phyloP scores from a whole-genome alignment of 2,329 filamentous ascomycete genomes.

The Cytospora schulzeri region DNA sequence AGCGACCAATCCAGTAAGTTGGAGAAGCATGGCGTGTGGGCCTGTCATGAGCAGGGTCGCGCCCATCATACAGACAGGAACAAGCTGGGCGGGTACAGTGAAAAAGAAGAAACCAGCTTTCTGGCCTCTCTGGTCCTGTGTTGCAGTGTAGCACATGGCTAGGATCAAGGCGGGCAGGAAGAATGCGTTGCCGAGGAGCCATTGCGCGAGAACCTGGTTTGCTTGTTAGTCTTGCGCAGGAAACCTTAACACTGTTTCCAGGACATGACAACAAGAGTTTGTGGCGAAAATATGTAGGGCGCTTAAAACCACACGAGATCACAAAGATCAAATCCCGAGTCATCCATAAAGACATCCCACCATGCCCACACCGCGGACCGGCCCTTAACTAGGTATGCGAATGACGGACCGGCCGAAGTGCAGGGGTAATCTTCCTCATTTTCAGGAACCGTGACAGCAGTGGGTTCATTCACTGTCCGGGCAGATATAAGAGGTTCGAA shows the following conservation, averaged over 20 bases:
- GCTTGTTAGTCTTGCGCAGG: constrained; percentile 14
- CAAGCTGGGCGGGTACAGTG: constrained; percentile 77
- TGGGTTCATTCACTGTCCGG: constrained; percentile 67
- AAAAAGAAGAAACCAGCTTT: constrained; percentile 81
- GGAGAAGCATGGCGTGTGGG: constrained; percentile 61
- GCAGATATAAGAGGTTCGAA: constrained; percentile 68
- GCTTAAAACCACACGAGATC: constrained; percentile 61
- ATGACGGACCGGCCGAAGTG: constrained; percentile 64
- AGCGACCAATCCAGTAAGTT: constrained; percentile 78
- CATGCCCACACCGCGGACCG: constrained; percentile 70
- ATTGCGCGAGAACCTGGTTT: constrained; percentile 52
- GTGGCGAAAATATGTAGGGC: constrained; percentile 57
- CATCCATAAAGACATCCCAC: constrained; percentile 75
- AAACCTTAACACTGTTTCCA: too few species aligned
- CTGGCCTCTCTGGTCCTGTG: constrained; percentile 79
- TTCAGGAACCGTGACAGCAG: constrained; percentile 84
- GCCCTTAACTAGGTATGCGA: constrained; percentile 62
- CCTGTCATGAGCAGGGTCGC: constrained; percentile 68
- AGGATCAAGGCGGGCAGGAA: constrained; percentile 71
- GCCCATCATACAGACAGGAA: constrained; percentile 79
- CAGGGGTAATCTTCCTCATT: constrained; percentile 79
- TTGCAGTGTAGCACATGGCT: constrained; percentile 80
- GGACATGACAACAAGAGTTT: constrained; percentile 30
- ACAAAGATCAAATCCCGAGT: constrained; percentile 63
- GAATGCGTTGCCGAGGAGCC: constrained; percentile 52